phyloP scores from a whole-genome alignment of 2,329 filamentous ascomycete genomes.

The Tolypocladium paradoxum region DNA sequence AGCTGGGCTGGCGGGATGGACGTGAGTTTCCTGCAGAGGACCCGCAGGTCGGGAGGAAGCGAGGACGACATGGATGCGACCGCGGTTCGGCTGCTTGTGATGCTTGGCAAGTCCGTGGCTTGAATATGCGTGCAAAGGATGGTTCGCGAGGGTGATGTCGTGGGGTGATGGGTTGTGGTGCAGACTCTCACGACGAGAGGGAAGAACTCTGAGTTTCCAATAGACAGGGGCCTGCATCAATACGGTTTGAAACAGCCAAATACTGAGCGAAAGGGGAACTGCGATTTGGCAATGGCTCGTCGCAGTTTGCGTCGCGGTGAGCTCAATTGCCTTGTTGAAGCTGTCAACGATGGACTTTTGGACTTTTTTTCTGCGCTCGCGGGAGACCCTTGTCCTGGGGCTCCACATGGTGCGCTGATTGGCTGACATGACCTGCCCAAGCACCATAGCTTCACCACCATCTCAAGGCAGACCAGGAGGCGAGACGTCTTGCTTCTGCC shows the following conservation, averaged over 20 bases:
- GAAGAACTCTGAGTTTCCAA: neutral
- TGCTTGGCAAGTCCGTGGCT: neutral
- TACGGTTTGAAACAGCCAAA: no score
- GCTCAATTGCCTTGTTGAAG: neutral
- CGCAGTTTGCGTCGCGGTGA: neutral
- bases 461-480: neutral
- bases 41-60: conserved; percentile 43
- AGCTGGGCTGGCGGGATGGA: conserved; percentile 64
- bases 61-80: conserved; percentile 11
- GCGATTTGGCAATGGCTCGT: neutral
- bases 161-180: neutral
- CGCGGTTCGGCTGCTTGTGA: neutral
- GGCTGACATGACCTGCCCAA: conserved; percentile 4
- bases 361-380: conserved; percentile 14
- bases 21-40: conserved; percentile 59
- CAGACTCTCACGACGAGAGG: neutral
- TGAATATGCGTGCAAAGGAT: neutral
- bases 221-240: neutral
- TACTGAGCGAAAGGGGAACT: neutral
- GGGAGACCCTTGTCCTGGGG: conserved; percentile 10
- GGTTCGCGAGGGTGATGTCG: neutral
- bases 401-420: conserved; percentile 12
- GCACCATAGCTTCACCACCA: neutral
- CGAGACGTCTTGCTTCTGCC: neutral
- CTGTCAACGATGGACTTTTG: conserved; percentile 1